Evolutionary conservation across 179 eudicot species (phyloP), one percentile per base, ranked within the genome.

Genomic region (Silene vulgaris): DNA sequence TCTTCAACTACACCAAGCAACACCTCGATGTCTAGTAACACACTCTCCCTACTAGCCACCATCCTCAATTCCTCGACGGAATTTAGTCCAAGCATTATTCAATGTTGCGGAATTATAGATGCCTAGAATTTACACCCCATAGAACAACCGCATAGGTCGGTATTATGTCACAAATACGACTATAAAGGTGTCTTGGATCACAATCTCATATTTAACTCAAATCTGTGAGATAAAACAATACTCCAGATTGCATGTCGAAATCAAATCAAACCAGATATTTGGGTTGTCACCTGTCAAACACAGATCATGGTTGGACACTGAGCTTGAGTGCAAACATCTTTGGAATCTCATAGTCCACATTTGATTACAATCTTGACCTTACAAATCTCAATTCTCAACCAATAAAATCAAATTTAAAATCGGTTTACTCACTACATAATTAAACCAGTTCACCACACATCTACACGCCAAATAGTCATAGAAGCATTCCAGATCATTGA

Each of bases 401-500:
- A 50, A 50, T 50, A 50, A 50, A 50, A 50, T 50, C 2, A 50
- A 50, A 50, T 13, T 1, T 11, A 13, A 50, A 50, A 7, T 54
- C 12, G 50, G 50, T 43, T 43, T 43, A 43, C 50, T 43, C 50
- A 9, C 5, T 54, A 54, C 59, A 54, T 54, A 54, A 16, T 54
- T 13, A 54, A 54, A 54, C 17, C 59, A 14, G 17, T 14, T 16
- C 59, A 54, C 19, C 59, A 54, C 59, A 19, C 1, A 54, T 54
- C 59, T 13, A 54, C 59, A 12, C 59, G 12, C 59, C 59, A 16
- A 16, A 54, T 54, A 37, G 45, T 43, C 50, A 43, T 43, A 54
- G 17, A 54, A n/a, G n/a, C 19, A 54, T 54, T 59, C 71, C 23
- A 35, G 71, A 17, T 66, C 71, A 66, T 32, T 35, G 48, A 17